A percentile compares a stretch with the other conserved stretches of the same genome.
Conservation (phyloP, 441 rosid species). For the Aleurites moluccanus region DNA sequence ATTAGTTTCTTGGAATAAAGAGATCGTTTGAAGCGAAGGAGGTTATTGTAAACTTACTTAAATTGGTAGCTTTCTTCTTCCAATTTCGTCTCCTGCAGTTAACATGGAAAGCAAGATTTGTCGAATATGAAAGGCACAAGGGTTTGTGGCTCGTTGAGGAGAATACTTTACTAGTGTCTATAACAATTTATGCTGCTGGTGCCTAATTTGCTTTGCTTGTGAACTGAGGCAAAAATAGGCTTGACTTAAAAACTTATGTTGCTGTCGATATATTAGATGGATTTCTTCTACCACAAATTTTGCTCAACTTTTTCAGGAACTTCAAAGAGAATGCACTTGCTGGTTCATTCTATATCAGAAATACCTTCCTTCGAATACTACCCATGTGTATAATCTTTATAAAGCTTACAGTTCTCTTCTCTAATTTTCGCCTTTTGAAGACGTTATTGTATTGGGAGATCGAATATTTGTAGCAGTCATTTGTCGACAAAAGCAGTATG, state of each 20-base stretch:
- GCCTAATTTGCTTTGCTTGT: constrained; percentile 15
- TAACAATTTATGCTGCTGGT: constrained; percentile 26
- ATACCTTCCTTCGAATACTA: constrained; percentile 23
- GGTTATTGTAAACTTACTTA: constrained; percentile 26
- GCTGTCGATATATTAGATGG: constrained; percentile 32
- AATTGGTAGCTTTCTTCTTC: constrained; percentile 11
- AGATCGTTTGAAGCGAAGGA: constrained; percentile 23
- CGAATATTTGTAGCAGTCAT: constrained; percentile 9
- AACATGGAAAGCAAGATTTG: constrained; percentile 24
- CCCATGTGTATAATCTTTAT: constrained; percentile 31
- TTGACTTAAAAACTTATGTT: constrained; percentile 10
- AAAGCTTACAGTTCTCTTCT: constrained; percentile 18
- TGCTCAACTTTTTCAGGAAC: constrained; percentile 31
- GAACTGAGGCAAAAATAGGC: not conserved
- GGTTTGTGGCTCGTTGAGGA: constrained; percentile 29
- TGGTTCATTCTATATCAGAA: constrained; percentile 30
- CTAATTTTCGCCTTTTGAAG: not conserved
- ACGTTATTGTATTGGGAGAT: constrained; percentile 21
- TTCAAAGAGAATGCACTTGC: constrained; percentile 30
- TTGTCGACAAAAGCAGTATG: constrained; percentile 30
- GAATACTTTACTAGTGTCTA: constrained; percentile 25
- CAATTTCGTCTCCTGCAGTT: no score
- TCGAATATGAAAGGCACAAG: constrained; percentile 7
- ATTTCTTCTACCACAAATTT: constrained; percentile 40
- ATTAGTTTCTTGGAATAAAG: not conserved